Evolutionary conservation across 2,329 filamentous ascomycete species (phyloP).

Genomic region (Furcasterigmium furcatum): DNA sequence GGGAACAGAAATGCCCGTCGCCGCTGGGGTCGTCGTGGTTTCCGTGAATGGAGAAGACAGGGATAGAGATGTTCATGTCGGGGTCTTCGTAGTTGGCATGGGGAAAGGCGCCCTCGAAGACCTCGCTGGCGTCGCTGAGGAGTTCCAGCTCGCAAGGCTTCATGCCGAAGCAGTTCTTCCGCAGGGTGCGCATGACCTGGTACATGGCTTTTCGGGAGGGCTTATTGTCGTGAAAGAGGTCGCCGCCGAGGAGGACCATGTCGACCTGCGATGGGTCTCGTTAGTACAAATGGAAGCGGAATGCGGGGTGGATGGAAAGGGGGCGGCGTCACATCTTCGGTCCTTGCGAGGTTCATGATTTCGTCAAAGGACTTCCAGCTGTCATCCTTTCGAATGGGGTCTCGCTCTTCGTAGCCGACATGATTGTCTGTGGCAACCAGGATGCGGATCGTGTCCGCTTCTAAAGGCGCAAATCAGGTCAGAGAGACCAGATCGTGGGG

Average conservation of each 20-base stretch:
- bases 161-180: constrained; percentile 91
- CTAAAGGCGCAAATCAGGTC: too few species aligned
- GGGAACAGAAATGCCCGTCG: constrained; percentile 84
- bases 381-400: constrained; percentile 91
- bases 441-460: constrained; percentile 86
- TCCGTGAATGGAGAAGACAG: constrained; percentile 96
- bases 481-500: too few species aligned
- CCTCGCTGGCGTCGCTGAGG: constrained; percentile 86
- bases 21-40: constrained; percentile 99
- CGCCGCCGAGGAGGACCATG: constrained; percentile 93
- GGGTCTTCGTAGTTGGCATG: constrained; percentile 98
- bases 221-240: constrained; percentile 98
- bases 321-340: constrained; percentile 62
- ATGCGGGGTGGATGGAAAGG: background rate
- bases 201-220: constrained; percentile 94
- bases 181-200: constrained; percentile 91
- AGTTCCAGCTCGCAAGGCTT: constrained; percentile 95
- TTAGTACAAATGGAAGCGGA: too few species aligned
- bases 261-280: too few species aligned
- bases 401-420: constrained; percentile 93
- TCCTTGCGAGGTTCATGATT: constrained; percentile 83
- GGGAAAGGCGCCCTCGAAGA: constrained; percentile 85
- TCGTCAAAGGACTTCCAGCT: constrained; percentile 97
- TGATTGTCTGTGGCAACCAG: constrained; percentile 95
- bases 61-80: constrained; percentile 95